Evolutionary conservation across 371 early-diverging fungal species (phyloP).

Genomic region (Syncephalastrum racemosum): DNA sequence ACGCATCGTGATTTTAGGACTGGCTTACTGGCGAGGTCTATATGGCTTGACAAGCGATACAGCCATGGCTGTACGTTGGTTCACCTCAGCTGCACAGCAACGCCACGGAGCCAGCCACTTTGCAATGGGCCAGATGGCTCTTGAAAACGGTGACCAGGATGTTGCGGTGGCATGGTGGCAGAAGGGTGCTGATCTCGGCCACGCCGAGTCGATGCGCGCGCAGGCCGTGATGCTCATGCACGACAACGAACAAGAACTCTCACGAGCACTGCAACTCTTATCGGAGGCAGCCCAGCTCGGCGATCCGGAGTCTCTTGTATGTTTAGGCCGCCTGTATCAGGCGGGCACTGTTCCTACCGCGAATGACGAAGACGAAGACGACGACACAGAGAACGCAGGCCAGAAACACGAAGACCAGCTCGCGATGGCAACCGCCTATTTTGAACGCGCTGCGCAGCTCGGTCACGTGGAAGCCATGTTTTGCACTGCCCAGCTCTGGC

Average conservation of each 20-base stretch:
- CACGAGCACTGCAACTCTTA: slow-evolving; percentile 13
- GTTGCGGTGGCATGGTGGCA: slow-evolving; percentile 34
- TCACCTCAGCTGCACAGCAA: slow-evolving; percentile 35
- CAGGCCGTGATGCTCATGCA: slow-evolving; percentile 16
- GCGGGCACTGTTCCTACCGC: slow-evolving; percentile 8
- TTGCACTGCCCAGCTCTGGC: slow-evolving; percentile 44
- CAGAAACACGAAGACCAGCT: slow-evolving; percentile 34
- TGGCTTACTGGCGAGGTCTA: slow-evolving; percentile 33
- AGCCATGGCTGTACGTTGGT: slow-evolving; percentile 30
- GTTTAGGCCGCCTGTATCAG: slow-evolving; percentile 18
- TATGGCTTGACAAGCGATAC: slow-evolving; percentile 17
- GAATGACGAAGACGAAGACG: slow-evolving; percentile 7
- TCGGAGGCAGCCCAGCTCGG: slow-evolving; percentile 15
- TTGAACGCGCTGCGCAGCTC: slow-evolving; percentile 39
- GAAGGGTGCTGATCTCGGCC: slow-evolving; percentile 29
- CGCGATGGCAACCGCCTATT: slow-evolving; percentile 34
- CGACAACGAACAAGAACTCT: slow-evolving; percentile 3
- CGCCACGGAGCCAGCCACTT: slow-evolving; percentile 31
- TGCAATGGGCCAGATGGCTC: slow-evolving; percentile 38
- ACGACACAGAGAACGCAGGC: neutral
- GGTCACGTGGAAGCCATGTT: slow-evolving; percentile 44
- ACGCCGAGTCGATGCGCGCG: slow-evolving; percentile 27
- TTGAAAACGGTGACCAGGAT: slow-evolving; percentile 28
- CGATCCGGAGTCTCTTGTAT: slow-evolving; percentile 17
- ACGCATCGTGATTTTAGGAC: neutral